Evolutionary conservation across 306 rosid genomes (phyloP).

Genomic region (Fragaria nilgerrensis): DNA sequence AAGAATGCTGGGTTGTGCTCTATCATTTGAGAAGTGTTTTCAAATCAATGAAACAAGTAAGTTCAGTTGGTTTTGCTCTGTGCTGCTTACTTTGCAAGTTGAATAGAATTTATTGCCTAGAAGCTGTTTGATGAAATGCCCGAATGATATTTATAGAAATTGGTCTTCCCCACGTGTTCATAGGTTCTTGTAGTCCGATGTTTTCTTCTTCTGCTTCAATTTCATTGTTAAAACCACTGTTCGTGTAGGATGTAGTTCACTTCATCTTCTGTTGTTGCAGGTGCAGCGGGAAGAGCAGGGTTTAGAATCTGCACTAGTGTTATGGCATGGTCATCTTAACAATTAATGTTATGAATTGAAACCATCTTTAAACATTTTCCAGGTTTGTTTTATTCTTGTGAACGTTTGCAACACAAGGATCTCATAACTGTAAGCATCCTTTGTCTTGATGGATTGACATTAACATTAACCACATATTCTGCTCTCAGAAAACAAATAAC

Average conservation of each 20-base stretch:
- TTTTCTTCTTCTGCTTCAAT: neutral
- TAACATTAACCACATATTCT: slow-evolving; percentile 30
- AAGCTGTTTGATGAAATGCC: neutral
- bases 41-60: neutral
- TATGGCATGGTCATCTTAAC: slow-evolving; percentile 25
- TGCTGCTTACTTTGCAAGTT: neutral
- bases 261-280: neutral
- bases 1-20: neutral
- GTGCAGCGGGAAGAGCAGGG: slow-evolving; percentile 22
- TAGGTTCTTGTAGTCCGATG: neutral
- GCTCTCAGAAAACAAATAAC: neutral
- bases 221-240: neutral
- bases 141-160: neutral
- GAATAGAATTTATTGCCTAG: neutral
- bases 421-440: slow-evolving; percentile 40
- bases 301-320: slow-evolving; percentile 28
- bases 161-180: neutral
- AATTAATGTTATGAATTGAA: slow-evolving; percentile 20
- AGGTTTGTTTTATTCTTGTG: slow-evolving; percentile 21
- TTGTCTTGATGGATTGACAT: slow-evolving; percentile 19
- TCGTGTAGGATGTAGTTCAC: neutral
- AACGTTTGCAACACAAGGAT: slow-evolving; percentile 33
- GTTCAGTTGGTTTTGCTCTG: neutral
- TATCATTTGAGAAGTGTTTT: neutral
- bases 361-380: slow-evolving; percentile 26